Base-by-base conservation (phyloP, 1,284 basidiomycete genomes). In the Vanrija pseudolonga region DNA sequence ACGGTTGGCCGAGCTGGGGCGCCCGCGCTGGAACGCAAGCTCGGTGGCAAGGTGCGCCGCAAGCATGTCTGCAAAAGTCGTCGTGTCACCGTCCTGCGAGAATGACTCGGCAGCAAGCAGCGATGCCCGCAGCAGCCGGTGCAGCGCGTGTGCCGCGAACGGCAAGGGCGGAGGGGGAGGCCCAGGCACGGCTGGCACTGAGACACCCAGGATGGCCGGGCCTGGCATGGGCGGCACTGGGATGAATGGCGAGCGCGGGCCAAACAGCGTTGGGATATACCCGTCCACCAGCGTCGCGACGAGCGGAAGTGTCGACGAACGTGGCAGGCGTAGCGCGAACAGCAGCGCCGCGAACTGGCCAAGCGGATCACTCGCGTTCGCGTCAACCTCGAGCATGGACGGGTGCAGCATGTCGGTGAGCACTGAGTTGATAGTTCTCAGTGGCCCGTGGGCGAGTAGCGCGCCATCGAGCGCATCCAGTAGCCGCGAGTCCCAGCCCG, bases 11-110 rank as follows among this genome's bases (percentile, higher is more conserved):
- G 14, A 7, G 4, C 8, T 28, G 1, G 52, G 50, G 0, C 59
- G 48, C 1, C 43, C 23, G 17, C 58, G 47, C 42, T 66, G 62
- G 49, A 54, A 61, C 15, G 49, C 51, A 22, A 71, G 45, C 50
- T 71, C 68, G 4, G 66, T 61, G 6, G 62, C 44, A 4, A 71
- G 37, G 28, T 59, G 55, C 8, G 45, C 9, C 3, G 56, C 60
- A 2, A 61, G 54, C 11, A 19, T 18, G 41, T 59, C 50, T 1
- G 59, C 51, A 2, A 61, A n/a, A 2, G 46, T 28, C 17, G 37
- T 28, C 14, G 41, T 24, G 32, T 40, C 15, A 37, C 53, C 47
- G 36, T 47, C 28, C 17, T 41, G 15, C 17, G 22, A 37, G 45
- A 24, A 41, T 37, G 53, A 24, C 44, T 45, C 42, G 7, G 32